Evolutionary conservation across 2,329 filamentous ascomycete genomes (phyloP).

Genomic region (Endoconidiophora laricicola): DNA sequence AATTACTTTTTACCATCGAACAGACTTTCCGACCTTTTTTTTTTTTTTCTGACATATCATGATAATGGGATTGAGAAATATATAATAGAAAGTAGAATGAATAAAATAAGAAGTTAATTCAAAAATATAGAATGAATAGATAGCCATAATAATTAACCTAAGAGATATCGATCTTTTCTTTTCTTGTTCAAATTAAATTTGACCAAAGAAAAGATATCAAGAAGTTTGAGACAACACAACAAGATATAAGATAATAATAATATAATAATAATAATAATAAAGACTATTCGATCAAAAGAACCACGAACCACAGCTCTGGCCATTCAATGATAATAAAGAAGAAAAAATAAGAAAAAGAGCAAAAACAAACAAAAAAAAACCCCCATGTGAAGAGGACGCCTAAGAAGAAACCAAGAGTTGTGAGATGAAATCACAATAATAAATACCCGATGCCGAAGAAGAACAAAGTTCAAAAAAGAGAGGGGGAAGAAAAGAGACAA

Average conservation of each 20-base stretch:
- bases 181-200: too few relatives aligned
- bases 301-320: neutral
- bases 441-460: neutral
- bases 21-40: too few relatives aligned
- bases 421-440: neutral
- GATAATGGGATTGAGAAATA: too few relatives aligned
- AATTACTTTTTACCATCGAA: too few relatives aligned
- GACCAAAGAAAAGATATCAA: too few relatives aligned
- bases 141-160: too few relatives aligned
- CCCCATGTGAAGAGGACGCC: neutral
- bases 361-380: constrained; percentile 1
- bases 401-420: too few relatives aligned
- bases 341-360: constrained; percentile 1
- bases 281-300: neutral
- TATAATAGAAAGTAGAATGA: too few relatives aligned
- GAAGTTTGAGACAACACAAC: neutral
- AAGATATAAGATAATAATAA: neutral
- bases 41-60: too few relatives aligned
- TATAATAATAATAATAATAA: neutral
- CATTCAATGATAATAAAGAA: neutral
- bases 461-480: neutral
- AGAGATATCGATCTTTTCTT: too few relatives aligned
- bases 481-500: neutral
- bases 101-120: too few relatives aligned
- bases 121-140: too few relatives aligned